Base-by-base conservation (phyloP, 345 rosid species). In the Bruguiera sexangula region DNA sequence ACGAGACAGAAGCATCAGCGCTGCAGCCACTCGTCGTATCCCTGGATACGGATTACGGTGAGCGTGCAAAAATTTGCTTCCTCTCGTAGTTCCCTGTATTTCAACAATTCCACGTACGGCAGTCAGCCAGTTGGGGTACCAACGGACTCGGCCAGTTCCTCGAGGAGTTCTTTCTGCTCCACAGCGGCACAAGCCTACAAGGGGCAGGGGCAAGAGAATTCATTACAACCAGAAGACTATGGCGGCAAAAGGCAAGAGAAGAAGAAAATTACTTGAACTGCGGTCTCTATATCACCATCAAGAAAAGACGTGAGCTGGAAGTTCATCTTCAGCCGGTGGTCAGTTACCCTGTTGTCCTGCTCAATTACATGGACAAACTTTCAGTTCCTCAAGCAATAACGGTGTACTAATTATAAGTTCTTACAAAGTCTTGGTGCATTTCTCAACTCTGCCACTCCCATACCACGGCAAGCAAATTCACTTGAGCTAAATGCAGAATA, bases 311-410 rank as follows among this genome's bases (percentile, higher is more conserved):
- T 79, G 52, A 91, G 99, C 80, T 82, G 83, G 54, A 79, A 95
- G 80, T 95, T 91, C 92, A 83, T 83, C 87, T 95, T 95, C 39
- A 95, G 81, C 82, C 97, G 83, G 79, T 95, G 99, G 79, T 95
- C 97, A 21, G 99, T 95, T 67, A 91, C 97, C 77, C 99, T 80
- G 69, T 86, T 91, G 76, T 95, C 97, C 97, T 95, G 77, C 63
- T 67, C 32, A 75, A 72, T 56, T 21, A 24, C 29, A 56, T 4
- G 6, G 19, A 56, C 60, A 24, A 56, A 24, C 60, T 56, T 24
- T 24, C 50, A 43, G 50, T 43, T 43, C 15, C 5, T 43, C 19
- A 43, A 43, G 50, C 5, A 43, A 13, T 43, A 43, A 43, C 6
- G 13, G 5, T 13, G 18, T 13, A 43, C 50, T 11, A 15, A 43